Conservation (phyloP, 352 stramenopile genomes). For the Phytophthora idaei region DNA sequence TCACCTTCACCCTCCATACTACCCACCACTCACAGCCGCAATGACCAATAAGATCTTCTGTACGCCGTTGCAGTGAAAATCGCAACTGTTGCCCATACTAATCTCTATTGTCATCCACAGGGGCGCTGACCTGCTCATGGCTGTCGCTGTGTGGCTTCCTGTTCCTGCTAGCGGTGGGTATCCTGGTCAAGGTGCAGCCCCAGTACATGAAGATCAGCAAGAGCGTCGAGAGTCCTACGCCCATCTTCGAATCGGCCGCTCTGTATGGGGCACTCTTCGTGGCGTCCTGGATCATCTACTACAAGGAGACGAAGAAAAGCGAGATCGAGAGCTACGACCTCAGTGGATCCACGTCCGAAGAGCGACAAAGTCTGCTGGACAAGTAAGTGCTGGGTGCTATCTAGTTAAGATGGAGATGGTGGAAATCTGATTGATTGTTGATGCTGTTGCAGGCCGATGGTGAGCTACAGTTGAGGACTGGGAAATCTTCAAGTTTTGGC, state of each 20-base stretch:
- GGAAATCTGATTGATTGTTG: constrained; percentile 10
- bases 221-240: constrained; percentile 59
- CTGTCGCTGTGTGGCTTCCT: constrained; percentile 77
- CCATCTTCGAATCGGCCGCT: constrained; percentile 73
- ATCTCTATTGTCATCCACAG: constrained; percentile 26
- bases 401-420: neutral
- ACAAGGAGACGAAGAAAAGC: constrained; percentile 71
- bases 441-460: constrained; percentile 29
- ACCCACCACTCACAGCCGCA: neutral
- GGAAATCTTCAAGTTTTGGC: neutral
- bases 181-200: constrained; percentile 78
- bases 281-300: constrained; percentile 70
- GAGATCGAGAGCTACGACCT: constrained; percentile 45
- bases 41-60: constrained; percentile 51
- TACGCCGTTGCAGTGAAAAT: constrained; percentile 15
- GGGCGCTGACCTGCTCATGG: constrained; percentile 73
- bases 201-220: constrained; percentile 88
- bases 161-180: constrained; percentile 69
- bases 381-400: constrained; percentile 35
- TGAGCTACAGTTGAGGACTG: constrained; percentile 39
- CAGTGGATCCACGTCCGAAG: constrained; percentile 47
- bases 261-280: constrained; percentile 79
- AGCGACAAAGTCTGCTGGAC: constrained; percentile 66
- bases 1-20: neutral
- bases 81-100: neutral